Base-by-base conservation (phyloP, 345 rosid species). In the Hibiscus trionum region DNA sequence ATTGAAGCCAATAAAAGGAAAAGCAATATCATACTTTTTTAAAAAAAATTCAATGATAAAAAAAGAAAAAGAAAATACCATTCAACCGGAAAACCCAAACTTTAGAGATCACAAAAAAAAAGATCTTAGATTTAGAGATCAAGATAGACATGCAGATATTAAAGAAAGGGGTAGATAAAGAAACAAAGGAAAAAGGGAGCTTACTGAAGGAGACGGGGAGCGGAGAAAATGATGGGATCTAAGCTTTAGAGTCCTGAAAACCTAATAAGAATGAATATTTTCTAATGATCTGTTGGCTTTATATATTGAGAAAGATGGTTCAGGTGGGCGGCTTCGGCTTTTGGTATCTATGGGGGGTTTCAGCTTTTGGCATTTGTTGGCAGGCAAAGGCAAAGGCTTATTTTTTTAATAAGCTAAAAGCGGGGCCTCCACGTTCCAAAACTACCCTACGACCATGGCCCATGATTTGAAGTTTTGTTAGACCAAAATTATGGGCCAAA, bases 231-330 rank as follows among this genome's bases (percentile, higher is more conserved):
- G 52, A 56, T 37, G 24, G 50, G 52, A 56, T 49, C 44, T 0
- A 49, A 47, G 6, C 5, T n/a, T 42, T 7, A 5, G 53, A 44
- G 69, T 4, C 31, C 12, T 21, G 11, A 7, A 64, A 11, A 46
- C 53, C 33, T 65, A 65, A 21, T 6, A 21, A 11, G 21, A 11
- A 2, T 65, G 14, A 11, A 16, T 33, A 0, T 33, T 29, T 61
- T 11, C 16, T 39, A 39, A 39, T 39, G 44, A 49, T 12, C 15
- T 14, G 16, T 11, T 3, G 2, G 5, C 1, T 11, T 2, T n/a
- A 61, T 61, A 33, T 33, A 55, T 31, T 29, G 35, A 47, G 72
- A 44, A 58, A 53, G 46, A 64, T 72, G 68, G 47, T 57, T 57
- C 56, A 5, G 50, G 53, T 49, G 5, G 27, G 26, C 27, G 37